A percentile compares a stretch with the other conserved stretches of the same genome.
Evolutionary conservation across 495 filamentous ascomycete species (phyloP).

Genomic region (Aspergillus baeticus): DNA sequence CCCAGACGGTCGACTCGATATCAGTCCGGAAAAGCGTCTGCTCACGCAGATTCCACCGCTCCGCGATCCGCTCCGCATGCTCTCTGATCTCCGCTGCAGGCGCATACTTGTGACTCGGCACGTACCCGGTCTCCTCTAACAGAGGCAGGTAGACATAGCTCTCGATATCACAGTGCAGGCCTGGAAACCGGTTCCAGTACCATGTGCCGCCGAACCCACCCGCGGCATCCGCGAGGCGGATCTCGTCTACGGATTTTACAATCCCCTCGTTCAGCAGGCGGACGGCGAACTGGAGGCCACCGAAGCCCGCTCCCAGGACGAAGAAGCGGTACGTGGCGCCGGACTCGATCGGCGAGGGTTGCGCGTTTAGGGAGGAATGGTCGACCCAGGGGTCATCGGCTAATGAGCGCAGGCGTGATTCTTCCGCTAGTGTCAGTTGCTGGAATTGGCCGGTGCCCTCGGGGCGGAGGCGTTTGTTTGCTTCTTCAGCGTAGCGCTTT

Average conservation of each 20-base stretch:
- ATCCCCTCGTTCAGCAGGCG: constrained; percentile 11
- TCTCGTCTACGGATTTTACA: constrained; percentile 32
- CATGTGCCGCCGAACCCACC: constrained; percentile 53
- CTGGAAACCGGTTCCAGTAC: constrained; percentile 45
- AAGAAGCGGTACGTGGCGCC: neutral
- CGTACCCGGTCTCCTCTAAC: constrained; percentile 60
- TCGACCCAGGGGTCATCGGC: neutral
- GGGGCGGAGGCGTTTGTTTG: neutral
- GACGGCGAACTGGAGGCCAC: constrained; percentile 10
- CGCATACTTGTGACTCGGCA: constrained; percentile 42
- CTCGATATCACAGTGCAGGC: constrained; percentile 32
- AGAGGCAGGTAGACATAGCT: constrained; percentile 47
- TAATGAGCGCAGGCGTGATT: neutral
- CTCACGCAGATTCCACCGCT: constrained; percentile 37
- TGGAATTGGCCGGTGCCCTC: neutral
- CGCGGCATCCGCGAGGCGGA: constrained; percentile 49
- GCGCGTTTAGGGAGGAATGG: neutral
- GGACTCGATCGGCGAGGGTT: constrained; percentile 1
- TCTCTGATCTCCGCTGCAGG: constrained; percentile 22
- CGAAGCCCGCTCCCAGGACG: constrained; percentile 14
- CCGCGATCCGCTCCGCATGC: constrained; percentile 26
- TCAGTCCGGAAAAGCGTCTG: constrained; percentile 24
- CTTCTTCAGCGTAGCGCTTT: neutral
- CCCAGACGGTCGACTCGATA: neutral
- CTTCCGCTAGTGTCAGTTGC: neutral